A percentile compares a stretch with the other conserved stretches of the same genome.
These are phyloP conservation scores for Penicillium cinerascens DNA, from an alignment of 495 filamentous ascomycete genomes.

Conservation along the genomic window DNA sequence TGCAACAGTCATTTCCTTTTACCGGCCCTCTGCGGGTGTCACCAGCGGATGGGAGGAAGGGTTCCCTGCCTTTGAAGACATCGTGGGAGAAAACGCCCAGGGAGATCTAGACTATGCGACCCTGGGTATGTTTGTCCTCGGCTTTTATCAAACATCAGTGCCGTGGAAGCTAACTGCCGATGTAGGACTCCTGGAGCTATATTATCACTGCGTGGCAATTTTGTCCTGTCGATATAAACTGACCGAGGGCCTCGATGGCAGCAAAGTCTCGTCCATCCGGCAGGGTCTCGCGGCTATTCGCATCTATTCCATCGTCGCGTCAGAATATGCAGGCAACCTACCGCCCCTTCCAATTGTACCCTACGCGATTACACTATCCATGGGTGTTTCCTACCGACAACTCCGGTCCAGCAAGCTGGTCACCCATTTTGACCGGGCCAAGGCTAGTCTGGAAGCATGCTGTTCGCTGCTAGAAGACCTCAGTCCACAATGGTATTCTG, in stretches of 20 bases:
- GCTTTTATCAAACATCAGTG: not conserved
- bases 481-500: constrained; percentile 58
- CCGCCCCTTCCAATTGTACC: constrained; percentile 63
- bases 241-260: constrained; percentile 22
- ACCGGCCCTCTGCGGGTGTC: constrained; percentile 51
- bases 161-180: not conserved
- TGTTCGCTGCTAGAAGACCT: constrained; percentile 54
- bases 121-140: constrained; percentile 17
- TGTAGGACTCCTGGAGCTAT: constrained; percentile 60
- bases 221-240: constrained; percentile 51
- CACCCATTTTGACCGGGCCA: constrained; percentile 60
- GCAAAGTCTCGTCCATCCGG: constrained; percentile 53
- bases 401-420: constrained; percentile 63
- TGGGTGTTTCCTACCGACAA: constrained; percentile 69
- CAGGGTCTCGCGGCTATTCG: constrained; percentile 62
- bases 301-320: constrained; percentile 57
- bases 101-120: constrained; percentile 27
- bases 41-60: constrained; percentile 52
- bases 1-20: constrained; percentile 63
- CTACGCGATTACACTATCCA: constrained; percentile 62
- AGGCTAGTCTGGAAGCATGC: constrained; percentile 56
- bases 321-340: constrained; percentile 50
- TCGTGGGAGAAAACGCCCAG: constrained; percentile 50
- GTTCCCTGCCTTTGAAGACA: constrained; percentile 64
- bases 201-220: constrained; percentile 68